Evolutionary conservation across 345 rosid species (phyloP).

Genomic region (Gynandropsis gynandra): DNA sequence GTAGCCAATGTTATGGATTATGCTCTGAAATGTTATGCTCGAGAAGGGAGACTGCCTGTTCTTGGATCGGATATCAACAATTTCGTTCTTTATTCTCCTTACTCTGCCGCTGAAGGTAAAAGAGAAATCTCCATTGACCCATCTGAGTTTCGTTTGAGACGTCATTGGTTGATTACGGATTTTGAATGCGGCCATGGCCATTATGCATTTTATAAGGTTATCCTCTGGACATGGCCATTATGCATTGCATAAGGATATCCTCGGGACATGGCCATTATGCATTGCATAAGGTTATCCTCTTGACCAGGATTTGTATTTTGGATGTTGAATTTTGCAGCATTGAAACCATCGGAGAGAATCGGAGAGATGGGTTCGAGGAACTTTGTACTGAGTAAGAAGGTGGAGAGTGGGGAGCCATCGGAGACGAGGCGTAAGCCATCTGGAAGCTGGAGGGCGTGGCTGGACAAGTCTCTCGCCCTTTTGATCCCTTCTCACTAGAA

Average conservation of each 20-base stretch:
- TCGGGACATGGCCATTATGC: too few relatives aligned
- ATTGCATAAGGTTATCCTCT: not conserved
- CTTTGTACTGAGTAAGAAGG: slow-evolving; percentile 74
- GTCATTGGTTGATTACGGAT: not conserved
- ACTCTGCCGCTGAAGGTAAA: slow-evolving; percentile 45
- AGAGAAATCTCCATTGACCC: not conserved
- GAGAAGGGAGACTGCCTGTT: slow-evolving; percentile 81
- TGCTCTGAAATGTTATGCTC: slow-evolving; percentile 64
- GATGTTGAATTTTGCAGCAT: too few relatives aligned
- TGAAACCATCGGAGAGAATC: slow-evolving; percentile 67
- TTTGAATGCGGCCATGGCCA: too few relatives aligned
- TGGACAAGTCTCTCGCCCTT: slow-evolving; percentile 65
- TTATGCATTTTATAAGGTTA: too few relatives aligned
- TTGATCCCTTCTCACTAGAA: slow-evolving; percentile 57
- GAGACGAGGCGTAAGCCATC: slow-evolving; percentile 33
- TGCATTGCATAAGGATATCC: too few relatives aligned
- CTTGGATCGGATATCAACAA: slow-evolving; percentile 63
- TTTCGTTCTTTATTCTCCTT: slow-evolving; percentile 63
- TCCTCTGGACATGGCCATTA: too few relatives aligned
- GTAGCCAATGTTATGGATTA: slow-evolving; percentile 68
- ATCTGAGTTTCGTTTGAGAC: not conserved
- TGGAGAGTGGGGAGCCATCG: slow-evolving; percentile 26
- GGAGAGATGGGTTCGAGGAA: slow-evolving; percentile 66
- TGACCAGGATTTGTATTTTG: not conserved
- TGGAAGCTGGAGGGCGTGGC: slow-evolving; percentile 70